A percentile compares a stretch with the other conserved stretches of the same genome.
phyloP scores from a whole-genome alignment of 225 moss, liverwort and hornwort species.

The Climacium dendroides region DNA sequence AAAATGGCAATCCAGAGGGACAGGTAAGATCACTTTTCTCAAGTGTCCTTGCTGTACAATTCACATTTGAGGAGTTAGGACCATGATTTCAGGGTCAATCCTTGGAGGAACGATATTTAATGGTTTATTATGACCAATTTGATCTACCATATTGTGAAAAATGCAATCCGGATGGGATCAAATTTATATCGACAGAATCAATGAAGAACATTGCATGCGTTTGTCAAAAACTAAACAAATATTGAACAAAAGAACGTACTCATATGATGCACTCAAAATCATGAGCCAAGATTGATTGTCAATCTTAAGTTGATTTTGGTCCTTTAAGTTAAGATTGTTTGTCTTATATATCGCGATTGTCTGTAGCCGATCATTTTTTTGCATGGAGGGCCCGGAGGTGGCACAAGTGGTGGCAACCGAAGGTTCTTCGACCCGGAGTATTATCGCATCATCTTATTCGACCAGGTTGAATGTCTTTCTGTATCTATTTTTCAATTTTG shows the following conservation, averaged over 20 bases:
- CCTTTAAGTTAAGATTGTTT: background rate
- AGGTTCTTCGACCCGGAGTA: slow-evolving; percentile 64
- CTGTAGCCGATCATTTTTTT: slow-evolving; percentile 75
- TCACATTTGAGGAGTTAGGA: background rate
- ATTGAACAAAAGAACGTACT: background rate
- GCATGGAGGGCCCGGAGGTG: slow-evolving; percentile 79
- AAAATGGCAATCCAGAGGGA: slow-evolving; percentile 66
- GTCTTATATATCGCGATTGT: background rate
- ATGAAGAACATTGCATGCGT: background rate
- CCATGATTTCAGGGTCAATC: background rate
- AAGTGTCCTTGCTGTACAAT: background rate
- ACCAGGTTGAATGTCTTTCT: slow-evolving; percentile 37
- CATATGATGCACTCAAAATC: background rate
- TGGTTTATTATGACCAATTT: background rate
- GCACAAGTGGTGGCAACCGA: slow-evolving; percentile 59
- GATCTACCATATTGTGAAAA: background rate
- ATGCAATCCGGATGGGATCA: background rate
- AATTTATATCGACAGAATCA: background rate
- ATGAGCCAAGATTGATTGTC: background rate
- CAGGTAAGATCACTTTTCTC: slow-evolving; percentile 27
- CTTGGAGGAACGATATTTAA: background rate
- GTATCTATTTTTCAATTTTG: background rate
- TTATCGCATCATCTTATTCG: slow-evolving; percentile 73
- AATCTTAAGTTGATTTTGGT: background rate
- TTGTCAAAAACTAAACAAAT: background rate